These are phyloP conservation scores for Beauveria asiatica DNA, from an alignment of 2,329 filamentous ascomycete species.

Conservation along the genomic window DNA sequence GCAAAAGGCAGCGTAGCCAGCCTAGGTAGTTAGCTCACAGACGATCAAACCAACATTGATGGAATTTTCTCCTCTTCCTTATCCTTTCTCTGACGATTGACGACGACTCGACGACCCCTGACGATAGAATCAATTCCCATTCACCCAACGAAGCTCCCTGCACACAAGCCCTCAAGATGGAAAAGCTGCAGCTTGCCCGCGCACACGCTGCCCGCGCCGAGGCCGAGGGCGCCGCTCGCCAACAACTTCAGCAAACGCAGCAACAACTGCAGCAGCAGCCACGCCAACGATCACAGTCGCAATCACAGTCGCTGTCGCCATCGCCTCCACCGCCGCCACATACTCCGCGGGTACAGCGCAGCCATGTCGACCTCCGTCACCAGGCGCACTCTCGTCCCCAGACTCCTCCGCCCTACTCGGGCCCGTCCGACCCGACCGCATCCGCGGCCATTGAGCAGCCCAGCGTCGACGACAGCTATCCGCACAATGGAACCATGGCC, in stretches of 20 bases:
- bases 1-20: neutral
- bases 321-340: neutral
- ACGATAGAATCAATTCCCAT: neutral
- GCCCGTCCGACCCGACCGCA: constrained; percentile 19
- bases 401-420: constrained; percentile 28
- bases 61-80: neutral
- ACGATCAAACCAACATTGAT: neutral
- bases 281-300: neutral
- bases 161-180: neutral
- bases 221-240: neutral
- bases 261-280: neutral
- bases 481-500: constrained; percentile 14
- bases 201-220: constrained; percentile 7
- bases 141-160: neutral
- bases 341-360: neutral
- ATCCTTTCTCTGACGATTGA: neutral
- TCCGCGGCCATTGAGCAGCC: constrained; percentile 6
- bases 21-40: neutral
- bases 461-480: constrained; percentile 11
- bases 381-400: neutral
- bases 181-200: constrained; percentile 9
- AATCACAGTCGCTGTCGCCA: neutral
- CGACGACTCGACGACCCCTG: neutral
- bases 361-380: neutral
- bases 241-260: neutral